Conservation (phyloP, 1,284 basidiomycete species). For the Sporisorium exsertum region DNA sequence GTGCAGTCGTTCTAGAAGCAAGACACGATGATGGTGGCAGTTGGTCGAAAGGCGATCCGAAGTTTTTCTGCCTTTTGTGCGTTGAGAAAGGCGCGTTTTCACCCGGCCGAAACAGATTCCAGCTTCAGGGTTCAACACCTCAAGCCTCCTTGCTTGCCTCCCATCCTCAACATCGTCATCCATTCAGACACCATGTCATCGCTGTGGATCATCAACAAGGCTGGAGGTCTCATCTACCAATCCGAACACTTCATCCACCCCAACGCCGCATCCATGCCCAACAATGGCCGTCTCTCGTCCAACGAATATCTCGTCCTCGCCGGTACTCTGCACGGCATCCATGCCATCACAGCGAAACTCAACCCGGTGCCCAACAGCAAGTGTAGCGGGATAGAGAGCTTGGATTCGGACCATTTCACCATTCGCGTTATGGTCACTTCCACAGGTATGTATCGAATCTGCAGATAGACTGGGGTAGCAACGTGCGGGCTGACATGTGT, state of each 20-base stretch:
- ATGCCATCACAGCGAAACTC: conserved; percentile 93
- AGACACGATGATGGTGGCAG: neutral
- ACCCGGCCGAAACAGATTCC: conserved; percentile 31
- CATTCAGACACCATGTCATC: conserved; percentile 53
- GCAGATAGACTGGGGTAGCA: neutral
- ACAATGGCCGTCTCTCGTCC: conserved; percentile 74
- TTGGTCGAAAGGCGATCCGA: neutral
- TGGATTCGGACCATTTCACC: conserved; percentile 93
- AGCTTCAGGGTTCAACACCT: conserved; percentile 24
- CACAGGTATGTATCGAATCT: no score
- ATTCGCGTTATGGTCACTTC: conserved; percentile 87
- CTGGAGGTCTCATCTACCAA: conserved; percentile 94
- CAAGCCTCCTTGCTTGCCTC: neutral
- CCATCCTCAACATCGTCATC: neutral
- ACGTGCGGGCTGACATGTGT: neutral
- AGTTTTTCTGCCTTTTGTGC: neutral
- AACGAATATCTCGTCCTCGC: conserved; percentile 98
- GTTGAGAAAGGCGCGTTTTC: conserved; percentile 19
- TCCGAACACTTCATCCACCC: conserved; percentile 76
- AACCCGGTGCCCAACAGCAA: conserved; percentile 75
- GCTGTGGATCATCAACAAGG: conserved; percentile 98
- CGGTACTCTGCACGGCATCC: conserved; percentile 96
- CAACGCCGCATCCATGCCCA: conserved; percentile 38
- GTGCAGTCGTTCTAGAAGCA: conserved; percentile 9
- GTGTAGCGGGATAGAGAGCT: conserved; percentile 86